phyloP scores from a whole-genome alignment of 2,329 filamentous ascomycete genomes.

The Magnaporthales sp. region DNA sequence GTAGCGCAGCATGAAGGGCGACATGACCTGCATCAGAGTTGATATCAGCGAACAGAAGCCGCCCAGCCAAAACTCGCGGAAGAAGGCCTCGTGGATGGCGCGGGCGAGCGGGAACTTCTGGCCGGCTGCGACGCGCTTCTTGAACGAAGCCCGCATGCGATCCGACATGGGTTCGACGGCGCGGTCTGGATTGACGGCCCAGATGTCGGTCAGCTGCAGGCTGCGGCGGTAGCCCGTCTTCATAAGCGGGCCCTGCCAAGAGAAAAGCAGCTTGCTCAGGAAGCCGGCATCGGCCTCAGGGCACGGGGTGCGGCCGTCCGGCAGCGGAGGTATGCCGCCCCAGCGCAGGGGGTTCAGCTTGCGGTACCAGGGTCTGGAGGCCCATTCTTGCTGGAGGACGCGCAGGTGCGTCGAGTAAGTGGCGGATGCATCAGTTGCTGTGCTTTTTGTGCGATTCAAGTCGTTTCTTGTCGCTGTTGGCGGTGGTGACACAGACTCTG shows the following conservation, averaged over 20 bases:
- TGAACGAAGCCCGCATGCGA: slow-evolving; percentile 60
- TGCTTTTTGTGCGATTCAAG: slow-evolving; percentile 37
- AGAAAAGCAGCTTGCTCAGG: slow-evolving; percentile 69
- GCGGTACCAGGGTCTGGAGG: slow-evolving; percentile 47
- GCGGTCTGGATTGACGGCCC: slow-evolving; percentile 76
- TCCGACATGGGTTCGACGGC: slow-evolving; percentile 60
- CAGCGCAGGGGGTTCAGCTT: slow-evolving; percentile 53
- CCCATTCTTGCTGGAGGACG: slow-evolving; percentile 25
- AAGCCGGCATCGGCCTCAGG: slow-evolving; percentile 66
- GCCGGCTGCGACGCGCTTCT: slow-evolving; percentile 56
- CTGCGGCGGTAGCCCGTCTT: slow-evolving; percentile 76
- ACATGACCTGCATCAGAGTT: slow-evolving; percentile 69
- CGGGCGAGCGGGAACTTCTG: slow-evolving; percentile 66
- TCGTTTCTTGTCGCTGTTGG: not conserved
- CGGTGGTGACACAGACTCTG: not conserved
- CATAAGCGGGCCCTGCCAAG: slow-evolving; percentile 91
- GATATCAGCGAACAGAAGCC: slow-evolving; percentile 67
- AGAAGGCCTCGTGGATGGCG: slow-evolving; percentile 82
- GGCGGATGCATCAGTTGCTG: slow-evolving; percentile 44
- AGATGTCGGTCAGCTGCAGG: slow-evolving; percentile 79
- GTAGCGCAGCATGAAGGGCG: slow-evolving; percentile 78
- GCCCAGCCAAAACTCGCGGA: slow-evolving; percentile 75
- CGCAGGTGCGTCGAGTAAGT: slow-evolving; percentile 24
- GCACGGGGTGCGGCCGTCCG: slow-evolving; percentile 43
- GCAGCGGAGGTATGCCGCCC: slow-evolving; percentile 46